phyloP scores from a whole-genome alignment of 805 yeast species.

The Ogataea corticis region DNA sequence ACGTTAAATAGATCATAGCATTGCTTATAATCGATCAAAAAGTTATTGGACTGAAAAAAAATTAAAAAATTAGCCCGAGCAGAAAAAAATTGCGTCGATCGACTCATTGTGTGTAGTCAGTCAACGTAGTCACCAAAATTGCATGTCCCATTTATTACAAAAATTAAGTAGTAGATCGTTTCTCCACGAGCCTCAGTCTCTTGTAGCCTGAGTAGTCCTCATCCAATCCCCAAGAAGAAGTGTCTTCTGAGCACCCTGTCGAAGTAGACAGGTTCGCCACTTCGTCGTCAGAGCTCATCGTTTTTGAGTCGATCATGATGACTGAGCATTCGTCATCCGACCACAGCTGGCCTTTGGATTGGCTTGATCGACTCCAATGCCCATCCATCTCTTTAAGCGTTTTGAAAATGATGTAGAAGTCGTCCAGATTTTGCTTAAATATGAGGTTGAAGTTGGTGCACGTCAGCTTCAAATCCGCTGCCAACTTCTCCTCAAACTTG shows the following conservation, averaged over 20 bases:
- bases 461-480: conserved; percentile 24
- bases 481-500: conserved; percentile 22
- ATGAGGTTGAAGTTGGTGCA: conserved; percentile 23
- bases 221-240: conserved; percentile 15
- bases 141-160: too few relatives aligned
- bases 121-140: too few relatives aligned
- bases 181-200: conserved; percentile 22
- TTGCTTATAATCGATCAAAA: conserved; percentile 1
- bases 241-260: conserved; percentile 1
- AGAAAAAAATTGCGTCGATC: conserved; percentile 9
- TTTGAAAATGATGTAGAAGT: conserved; percentile 29
- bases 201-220: conserved; percentile 12
- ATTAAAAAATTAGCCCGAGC: not conserved
- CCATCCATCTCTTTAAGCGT: conserved; percentile 25
- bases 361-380: conserved; percentile 6
- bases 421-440: conserved; percentile 30
- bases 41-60: conserved; percentile 6
- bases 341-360: conserved; percentile 1
- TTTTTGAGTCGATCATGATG: conserved; percentile 15
- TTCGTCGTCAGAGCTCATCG: conserved; percentile 13
- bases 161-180: conserved; percentile 8
- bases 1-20: not conserved
- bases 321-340: conserved; percentile 9
- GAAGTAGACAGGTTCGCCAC: conserved; percentile 6
- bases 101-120: not conserved